phyloP scores from a whole-genome alignment of 306 rosid genomes.

The Calophaca sinica region DNA sequence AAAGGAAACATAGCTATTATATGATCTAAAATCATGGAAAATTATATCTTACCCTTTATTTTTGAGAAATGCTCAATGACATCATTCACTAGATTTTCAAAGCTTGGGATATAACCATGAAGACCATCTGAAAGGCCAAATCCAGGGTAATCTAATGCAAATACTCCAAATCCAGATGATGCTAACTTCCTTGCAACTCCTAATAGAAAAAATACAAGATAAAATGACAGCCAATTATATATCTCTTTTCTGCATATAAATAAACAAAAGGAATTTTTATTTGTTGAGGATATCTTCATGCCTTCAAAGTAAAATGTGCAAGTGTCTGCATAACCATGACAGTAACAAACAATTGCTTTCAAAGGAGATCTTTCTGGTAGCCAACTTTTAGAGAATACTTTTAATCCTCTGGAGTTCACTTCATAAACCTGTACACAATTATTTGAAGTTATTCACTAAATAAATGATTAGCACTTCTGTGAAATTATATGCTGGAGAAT shows the following conservation, averaged over 20 bases:
- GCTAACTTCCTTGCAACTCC: constrained; percentile 96
- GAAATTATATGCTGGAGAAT: not conserved
- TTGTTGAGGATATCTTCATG: constrained; percentile 22
- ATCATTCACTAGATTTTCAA: constrained; percentile 79
- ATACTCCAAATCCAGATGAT: constrained; percentile 79
- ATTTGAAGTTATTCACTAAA: constrained; percentile 30
- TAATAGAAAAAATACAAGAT: constrained; percentile 40
- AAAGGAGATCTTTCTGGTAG: constrained; percentile 50
- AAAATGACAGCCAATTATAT: constrained; percentile 13
- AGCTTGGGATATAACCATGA: constrained; percentile 81
- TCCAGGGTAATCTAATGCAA: constrained; percentile 96
- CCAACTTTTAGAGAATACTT: constrained; percentile 61
- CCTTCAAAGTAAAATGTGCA: constrained; percentile 69
- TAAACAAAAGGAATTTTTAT: not conserved
- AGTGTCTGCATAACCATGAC: constrained; percentile 66
- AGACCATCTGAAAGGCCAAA: constrained; percentile 98
- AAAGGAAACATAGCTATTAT: not conserved
- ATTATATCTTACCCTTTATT: constrained; percentile 66
- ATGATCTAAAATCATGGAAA: constrained; percentile 3
- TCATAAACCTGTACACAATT: constrained; percentile 51
- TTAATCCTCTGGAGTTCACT: constrained; percentile 60
- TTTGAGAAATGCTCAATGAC: constrained; percentile 83
- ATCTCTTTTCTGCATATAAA: constrained; percentile 10
- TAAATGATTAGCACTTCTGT: not conserved
- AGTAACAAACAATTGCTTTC: constrained; percentile 57